Percentiles rank a stretch among this genome's conserved stretches.
Evolutionary conservation across 495 filamentous ascomycete genomes (phyloP).

Genomic region (Lasiosphaeriaceae sp.): DNA sequence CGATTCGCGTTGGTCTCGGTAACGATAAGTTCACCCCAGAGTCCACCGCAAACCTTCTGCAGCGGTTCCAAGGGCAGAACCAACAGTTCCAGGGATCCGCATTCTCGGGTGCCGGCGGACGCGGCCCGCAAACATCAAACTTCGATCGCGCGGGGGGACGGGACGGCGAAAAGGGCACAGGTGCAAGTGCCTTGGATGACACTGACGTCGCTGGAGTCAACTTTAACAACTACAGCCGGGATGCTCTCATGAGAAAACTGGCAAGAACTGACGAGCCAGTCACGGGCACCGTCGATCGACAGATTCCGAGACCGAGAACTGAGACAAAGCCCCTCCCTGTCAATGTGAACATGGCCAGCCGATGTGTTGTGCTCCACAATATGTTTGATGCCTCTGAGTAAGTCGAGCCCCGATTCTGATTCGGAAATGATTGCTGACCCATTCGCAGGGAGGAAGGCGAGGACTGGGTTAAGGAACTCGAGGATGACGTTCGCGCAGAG

Average conservation of each 20-base stretch:
- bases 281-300: constrained; percentile 60
- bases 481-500: constrained; percentile 90
- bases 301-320: constrained; percentile 72
- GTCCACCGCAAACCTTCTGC: constrained; percentile 84
- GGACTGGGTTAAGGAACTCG: constrained; percentile 85
- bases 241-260: constrained; percentile 96
- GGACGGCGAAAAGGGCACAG: constrained; percentile 86
- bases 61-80: constrained; percentile 81
- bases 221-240: constrained; percentile 98
- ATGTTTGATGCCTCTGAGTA: constrained; percentile 94
- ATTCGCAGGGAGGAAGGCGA: constrained; percentile 74
- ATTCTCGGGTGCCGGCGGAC: constrained; percentile 88
- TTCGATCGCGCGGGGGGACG: constrained; percentile 92
- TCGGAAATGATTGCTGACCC: constrained; percentile 39
- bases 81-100: constrained; percentile 86
- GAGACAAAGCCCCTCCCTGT: constrained; percentile 77
- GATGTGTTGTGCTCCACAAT: constrained; percentile 90
- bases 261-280: constrained; percentile 88
- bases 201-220: constrained; percentile 98
- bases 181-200: constrained; percentile 94
- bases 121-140: constrained; percentile 80
- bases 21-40: constrained; percentile 99
- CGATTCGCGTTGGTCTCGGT: constrained; percentile 97
- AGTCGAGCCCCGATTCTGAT: constrained; percentile 32
- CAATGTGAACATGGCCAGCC: constrained; percentile 87